Evolutionary conservation across 2,329 filamentous ascomycete species (phyloP).

Genomic region (Calycina herbarum): DNA sequence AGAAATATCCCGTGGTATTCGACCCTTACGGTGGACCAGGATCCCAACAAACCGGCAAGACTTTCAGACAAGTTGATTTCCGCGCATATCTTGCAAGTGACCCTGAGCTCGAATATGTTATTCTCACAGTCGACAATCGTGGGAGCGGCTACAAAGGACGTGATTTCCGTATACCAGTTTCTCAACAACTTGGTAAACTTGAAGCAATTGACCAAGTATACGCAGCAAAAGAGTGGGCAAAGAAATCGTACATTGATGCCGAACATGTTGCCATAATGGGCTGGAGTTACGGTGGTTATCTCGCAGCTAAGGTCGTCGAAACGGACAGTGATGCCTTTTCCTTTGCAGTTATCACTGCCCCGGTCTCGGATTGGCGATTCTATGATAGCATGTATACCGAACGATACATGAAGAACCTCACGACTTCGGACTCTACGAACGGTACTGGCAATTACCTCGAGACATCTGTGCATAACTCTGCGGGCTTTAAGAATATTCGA

Average conservation of each 20-base stretch:
- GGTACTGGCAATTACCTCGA: conserved; percentile 59
- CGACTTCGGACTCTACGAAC: conserved; percentile 39
- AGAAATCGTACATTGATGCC: conserved; percentile 55
- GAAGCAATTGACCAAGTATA: conserved; percentile 68
- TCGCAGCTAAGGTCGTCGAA: conserved; percentile 66
- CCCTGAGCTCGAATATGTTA: conserved; percentile 66
- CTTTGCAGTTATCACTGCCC: conserved; percentile 63
- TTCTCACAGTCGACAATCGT: conserved; percentile 68
- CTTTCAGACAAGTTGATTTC: conserved; percentile 57
- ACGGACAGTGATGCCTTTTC: conserved; percentile 60
- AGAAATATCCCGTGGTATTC: conserved; percentile 67
- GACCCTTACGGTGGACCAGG: conserved; percentile 68
- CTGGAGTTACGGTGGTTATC: conserved; percentile 68
- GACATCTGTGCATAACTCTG: conserved; percentile 56
- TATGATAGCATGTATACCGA: conserved; percentile 74
- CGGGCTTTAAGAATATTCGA: conserved; percentile 61
- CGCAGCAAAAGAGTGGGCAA: conserved; percentile 58
- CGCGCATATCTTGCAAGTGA: conserved; percentile 65
- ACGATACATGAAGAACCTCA: conserved; percentile 67
- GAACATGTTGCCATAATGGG: conserved; percentile 66
- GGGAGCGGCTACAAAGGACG: conserved; percentile 66
- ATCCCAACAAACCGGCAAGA: conserved; percentile 60
- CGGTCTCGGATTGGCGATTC: conserved; percentile 68
- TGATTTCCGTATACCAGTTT: conserved; percentile 58
- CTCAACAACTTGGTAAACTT: conserved; percentile 59